Conservation (phyloP, 345 rosid species). For the Cardamine occulta region DNA sequence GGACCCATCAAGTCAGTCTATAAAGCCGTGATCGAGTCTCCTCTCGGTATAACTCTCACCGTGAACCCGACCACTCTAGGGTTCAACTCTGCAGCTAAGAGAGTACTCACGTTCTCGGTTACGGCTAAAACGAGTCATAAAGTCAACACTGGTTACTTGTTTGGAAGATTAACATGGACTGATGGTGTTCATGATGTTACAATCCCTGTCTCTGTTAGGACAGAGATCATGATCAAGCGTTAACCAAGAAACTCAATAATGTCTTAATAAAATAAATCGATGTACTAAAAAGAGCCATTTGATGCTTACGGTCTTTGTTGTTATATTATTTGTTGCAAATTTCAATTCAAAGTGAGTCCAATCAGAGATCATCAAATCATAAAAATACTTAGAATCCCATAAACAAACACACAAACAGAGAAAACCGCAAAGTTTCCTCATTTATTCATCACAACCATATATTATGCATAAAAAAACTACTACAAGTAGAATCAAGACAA, state of each 20-base stretch:
- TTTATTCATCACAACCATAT: slow-evolving; percentile 37
- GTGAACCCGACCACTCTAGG: slow-evolving; percentile 33
- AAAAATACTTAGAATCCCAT: neutral
- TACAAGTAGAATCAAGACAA: slow-evolving; percentile 28
- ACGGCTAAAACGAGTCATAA: slow-evolving; percentile 33
- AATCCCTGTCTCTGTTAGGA: slow-evolving; percentile 51
- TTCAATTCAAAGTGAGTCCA: neutral
- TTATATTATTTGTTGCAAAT: neutral
- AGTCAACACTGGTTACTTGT: slow-evolving; percentile 48
- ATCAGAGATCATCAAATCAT: slow-evolving; percentile 4
- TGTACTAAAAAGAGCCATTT: slow-evolving; percentile 2
- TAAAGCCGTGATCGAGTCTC: slow-evolving; percentile 31
- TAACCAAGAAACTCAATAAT: neutral
- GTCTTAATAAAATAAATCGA: neutral
- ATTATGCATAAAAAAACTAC: slow-evolving; percentile 16
- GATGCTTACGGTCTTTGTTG: neutral
- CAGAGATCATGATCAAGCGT: slow-evolving; percentile 27
- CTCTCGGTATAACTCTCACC: slow-evolving; percentile 28
- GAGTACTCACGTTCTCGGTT: slow-evolving; percentile 25
- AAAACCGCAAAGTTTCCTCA: slow-evolving; percentile 31
- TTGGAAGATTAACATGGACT: slow-evolving; percentile 55
- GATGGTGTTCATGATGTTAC: slow-evolving; percentile 45
- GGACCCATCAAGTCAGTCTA: slow-evolving; percentile 29
- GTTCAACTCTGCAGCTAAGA: slow-evolving; percentile 19
- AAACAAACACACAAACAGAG: too few relatives aligned